A percentile compares a stretch with the other conserved stretches of the same genome.
phyloP scores from a whole-genome alignment of 2,329 filamentous ascomycete genomes.

The Ploettnerulaceae sp. region DNA sequence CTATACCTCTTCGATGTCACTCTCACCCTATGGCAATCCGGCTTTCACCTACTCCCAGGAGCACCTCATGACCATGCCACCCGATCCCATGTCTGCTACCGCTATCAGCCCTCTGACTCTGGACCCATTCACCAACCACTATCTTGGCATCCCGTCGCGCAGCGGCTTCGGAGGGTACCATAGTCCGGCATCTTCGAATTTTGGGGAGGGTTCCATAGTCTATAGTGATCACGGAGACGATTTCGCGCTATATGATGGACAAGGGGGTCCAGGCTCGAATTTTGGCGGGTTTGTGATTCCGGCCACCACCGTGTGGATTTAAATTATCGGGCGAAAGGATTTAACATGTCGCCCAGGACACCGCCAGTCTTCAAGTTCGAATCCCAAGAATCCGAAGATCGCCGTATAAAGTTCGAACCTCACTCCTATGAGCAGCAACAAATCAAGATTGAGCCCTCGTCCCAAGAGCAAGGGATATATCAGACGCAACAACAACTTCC shows the following conservation, averaged over 20 bases:
- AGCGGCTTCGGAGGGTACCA: constrained; percentile 48
- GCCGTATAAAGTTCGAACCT: constrained; percentile 27
- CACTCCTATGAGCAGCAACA: constrained; percentile 19
- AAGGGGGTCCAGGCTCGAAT: constrained; percentile 28
- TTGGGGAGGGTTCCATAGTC: constrained; percentile 54
- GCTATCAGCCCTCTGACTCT: constrained; percentile 52
- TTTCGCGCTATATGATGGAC: constrained; percentile 34
- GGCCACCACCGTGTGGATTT: constrained; percentile 36
- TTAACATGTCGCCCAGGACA: constrained; percentile 35
- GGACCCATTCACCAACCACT: constrained; percentile 51
- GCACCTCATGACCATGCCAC: constrained; percentile 52
- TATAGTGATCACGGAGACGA: constrained; percentile 59
- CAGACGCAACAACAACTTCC: constrained; percentile 12
- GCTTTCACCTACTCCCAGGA: constrained; percentile 62
- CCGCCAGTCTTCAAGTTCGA: constrained; percentile 29
- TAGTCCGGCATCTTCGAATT: constrained; percentile 59
- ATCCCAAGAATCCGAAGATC: constrained; percentile 19
- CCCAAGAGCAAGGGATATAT: constrained; percentile 17
- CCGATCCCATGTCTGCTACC: constrained; percentile 42
- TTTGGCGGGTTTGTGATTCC: constrained; percentile 37
- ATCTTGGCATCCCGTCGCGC: constrained; percentile 59
- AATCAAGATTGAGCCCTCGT: constrained; percentile 3
- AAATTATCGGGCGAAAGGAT: constrained; percentile 31
- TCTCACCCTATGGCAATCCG: constrained; percentile 52
- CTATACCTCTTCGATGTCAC: constrained; percentile 41